A percentile compares a stretch with the other conserved stretches of the same genome.
Conservation (phyloP, 2,329 filamentous ascomycete genomes). For the Orbilia quercus region DNA sequence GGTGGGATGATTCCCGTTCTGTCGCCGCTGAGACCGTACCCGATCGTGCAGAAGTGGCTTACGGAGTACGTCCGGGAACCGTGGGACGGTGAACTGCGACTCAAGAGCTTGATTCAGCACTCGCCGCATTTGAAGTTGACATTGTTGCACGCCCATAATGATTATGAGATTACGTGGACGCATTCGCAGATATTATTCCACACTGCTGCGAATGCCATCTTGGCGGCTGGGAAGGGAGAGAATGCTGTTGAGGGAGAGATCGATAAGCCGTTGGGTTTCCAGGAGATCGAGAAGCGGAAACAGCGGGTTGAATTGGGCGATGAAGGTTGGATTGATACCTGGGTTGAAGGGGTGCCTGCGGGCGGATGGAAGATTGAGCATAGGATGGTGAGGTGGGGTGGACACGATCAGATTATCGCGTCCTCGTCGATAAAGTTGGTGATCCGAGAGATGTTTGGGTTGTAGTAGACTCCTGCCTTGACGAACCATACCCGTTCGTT, state of each 20-base stretch:
- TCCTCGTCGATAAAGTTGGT: slow-evolving; percentile 32
- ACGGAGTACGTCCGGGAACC: slow-evolving; percentile 76
- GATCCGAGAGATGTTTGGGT: slow-evolving; percentile 46
- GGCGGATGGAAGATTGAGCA: slow-evolving; percentile 59
- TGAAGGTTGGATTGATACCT: slow-evolving; percentile 58
- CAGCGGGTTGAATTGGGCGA: slow-evolving; percentile 57
- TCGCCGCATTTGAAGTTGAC: slow-evolving; percentile 72
- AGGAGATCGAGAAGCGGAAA: slow-evolving; percentile 58
- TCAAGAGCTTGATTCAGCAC: slow-evolving; percentile 69
- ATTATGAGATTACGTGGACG: slow-evolving; percentile 81
- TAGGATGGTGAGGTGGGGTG: slow-evolving; percentile 60
- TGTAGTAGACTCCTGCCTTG: too few species aligned
- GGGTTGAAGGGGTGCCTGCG: slow-evolving; percentile 57
- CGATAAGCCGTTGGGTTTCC: slow-evolving; percentile 60
- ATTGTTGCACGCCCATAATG: slow-evolving; percentile 82
- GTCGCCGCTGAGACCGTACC: slow-evolving; percentile 77
- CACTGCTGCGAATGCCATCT: slow-evolving; percentile 69
- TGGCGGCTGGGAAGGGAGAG: slow-evolving; percentile 60
- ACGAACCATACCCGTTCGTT: not conserved
- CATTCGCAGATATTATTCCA: slow-evolving; percentile 75
- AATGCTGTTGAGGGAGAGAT: slow-evolving; percentile 40
- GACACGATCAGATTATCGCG: slow-evolving; percentile 46
- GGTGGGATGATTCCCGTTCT: slow-evolving; percentile 82
- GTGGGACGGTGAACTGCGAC: slow-evolving; percentile 78
- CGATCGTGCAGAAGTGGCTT: slow-evolving; percentile 72